Evolutionary conservation across 2,329 filamentous ascomycete species (phyloP).

Genomic region (Fusarium tricinctum): DNA sequence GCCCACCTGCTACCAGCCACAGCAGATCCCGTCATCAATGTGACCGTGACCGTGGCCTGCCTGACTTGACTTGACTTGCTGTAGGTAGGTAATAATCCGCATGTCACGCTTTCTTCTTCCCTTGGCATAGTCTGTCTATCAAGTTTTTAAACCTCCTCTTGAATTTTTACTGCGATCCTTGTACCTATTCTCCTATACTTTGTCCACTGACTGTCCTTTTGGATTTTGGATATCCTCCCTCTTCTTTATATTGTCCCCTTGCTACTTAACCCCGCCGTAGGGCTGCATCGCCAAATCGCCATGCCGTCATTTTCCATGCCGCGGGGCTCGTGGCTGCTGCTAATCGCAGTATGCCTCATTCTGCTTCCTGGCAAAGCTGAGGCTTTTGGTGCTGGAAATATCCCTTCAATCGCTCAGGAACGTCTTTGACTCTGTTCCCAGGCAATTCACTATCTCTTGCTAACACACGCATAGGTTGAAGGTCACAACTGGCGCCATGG

Average conservation of each 20-base stretch:
- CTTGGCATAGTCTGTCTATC: constrained; percentile 16
- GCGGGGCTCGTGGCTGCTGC: constrained; percentile 66
- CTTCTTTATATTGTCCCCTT: constrained; percentile 18
- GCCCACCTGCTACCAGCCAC: constrained; percentile 42
- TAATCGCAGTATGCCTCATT: constrained; percentile 65
- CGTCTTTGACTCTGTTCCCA: constrained; percentile 1
- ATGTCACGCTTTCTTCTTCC: constrained; percentile 24
- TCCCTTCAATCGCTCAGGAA: constrained; percentile 72
- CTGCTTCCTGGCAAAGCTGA: constrained; percentile 68
- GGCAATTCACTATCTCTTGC: background rate
- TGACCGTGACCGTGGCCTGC: constrained; percentile 22
- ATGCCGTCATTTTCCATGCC: constrained; percentile 65
- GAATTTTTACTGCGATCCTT: background rate
- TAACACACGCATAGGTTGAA: constrained; percentile 65
- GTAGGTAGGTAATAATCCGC: constrained; percentile 19
- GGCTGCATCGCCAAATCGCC: constrained; percentile 46
- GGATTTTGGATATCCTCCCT: background rate
- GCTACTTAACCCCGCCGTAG: constrained; percentile 41
- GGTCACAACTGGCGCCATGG: constrained; percentile 79
- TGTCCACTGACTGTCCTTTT: background rate
- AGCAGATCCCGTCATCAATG: constrained; percentile 48
- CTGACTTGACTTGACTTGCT: constrained; percentile 5
- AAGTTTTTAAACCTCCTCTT: constrained; percentile 27
- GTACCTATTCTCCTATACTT: background rate
- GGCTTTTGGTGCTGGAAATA: constrained; percentile 79